These are phyloP conservation scores for Xerocomus spinulosus DNA, from an alignment of 768 basidiomycete species.

Conservation along the genomic window DNA sequence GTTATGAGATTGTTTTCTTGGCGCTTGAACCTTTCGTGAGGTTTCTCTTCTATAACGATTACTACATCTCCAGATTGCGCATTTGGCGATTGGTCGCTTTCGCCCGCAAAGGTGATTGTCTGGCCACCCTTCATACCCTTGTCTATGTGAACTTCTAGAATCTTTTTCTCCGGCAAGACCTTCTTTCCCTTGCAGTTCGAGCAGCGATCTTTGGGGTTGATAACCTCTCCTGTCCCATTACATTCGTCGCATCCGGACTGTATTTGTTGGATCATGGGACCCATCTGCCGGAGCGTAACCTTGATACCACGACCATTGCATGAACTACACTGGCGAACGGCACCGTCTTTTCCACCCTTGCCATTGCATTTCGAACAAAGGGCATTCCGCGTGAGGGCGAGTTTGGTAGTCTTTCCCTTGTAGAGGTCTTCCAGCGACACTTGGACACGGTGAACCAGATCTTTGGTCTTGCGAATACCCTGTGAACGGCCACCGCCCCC, in stretches of 20 bases:
- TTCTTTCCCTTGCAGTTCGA: conserved; percentile 93
- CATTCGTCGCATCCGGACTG: conserved; percentile 95
- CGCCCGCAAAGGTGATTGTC: conserved; percentile 82
- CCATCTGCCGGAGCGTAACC: conserved; percentile 92
- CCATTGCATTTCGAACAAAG: conserved; percentile 93
- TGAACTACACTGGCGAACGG: conserved; percentile 69
- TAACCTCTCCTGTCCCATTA: conserved; percentile 88
- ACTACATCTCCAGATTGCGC: conserved; percentile 91
- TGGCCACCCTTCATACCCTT: conserved; percentile 96
- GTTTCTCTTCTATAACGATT: conserved; percentile 90
- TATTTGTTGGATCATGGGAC: conserved; percentile 99
- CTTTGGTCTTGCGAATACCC: conserved; percentile 91
- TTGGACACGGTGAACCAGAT: conserved; percentile 93
- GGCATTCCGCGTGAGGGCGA: conserved; percentile 91
- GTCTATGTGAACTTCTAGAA: conserved; percentile 96
- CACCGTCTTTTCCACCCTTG: conserved; percentile 96
- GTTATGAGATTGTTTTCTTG: conserved; percentile 82
- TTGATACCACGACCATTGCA: conserved; percentile 92
- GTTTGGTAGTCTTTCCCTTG: conserved; percentile 98
- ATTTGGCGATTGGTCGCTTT: conserved; percentile 88
- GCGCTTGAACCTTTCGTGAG: conserved; percentile 83
- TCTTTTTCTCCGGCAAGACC: conserved; percentile 89
- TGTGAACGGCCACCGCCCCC: conserved; percentile 56
- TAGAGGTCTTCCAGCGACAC: conserved; percentile 98
- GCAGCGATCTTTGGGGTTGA: conserved; percentile 92